Conservation (phyloP, 257 asterid genomes). For the Solanum pinnatisectum region DNA sequence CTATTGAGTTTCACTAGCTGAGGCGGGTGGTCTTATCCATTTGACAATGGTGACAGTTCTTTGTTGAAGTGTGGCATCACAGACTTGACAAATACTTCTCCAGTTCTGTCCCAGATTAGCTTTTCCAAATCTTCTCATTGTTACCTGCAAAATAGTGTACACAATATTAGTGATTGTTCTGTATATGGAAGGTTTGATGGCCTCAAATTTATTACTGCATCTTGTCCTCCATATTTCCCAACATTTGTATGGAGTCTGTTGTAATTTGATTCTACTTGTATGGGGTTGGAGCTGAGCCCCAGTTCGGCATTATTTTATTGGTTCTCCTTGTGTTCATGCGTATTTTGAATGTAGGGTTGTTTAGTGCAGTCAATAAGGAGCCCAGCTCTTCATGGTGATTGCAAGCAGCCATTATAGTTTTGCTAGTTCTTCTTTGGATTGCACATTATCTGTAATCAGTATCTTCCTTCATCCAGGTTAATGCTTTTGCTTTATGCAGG, state of each 20-base stretch:
- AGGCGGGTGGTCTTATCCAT: not conserved
- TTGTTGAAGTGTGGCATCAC: not conserved
- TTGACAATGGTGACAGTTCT: not conserved
- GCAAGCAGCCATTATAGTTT: not conserved
- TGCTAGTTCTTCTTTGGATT: not conserved
- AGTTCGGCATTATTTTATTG: not conserved
- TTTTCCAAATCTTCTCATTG: not conserved
- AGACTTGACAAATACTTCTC: not conserved
- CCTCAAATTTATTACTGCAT: not conserved
- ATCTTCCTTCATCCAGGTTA: not conserved
- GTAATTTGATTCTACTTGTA: not conserved
- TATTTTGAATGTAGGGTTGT: not conserved
- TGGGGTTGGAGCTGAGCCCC: not conserved
- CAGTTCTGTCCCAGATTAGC: not conserved
- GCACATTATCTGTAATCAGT: not conserved
- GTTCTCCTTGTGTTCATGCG: not conserved
- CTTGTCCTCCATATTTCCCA: not conserved
- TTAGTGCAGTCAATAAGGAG: conserved; percentile 4
- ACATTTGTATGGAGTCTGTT: not conserved
- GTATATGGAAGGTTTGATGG: not conserved
- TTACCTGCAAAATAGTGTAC: not conserved
- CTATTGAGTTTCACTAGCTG: not conserved
- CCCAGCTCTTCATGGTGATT: not conserved
- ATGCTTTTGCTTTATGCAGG: conserved; percentile 32
- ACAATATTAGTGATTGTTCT: not conserved